Evolutionary conservation across 2,329 filamentous ascomycete species (phyloP).

Genomic region (Chrysoporthe cubensis): DNA sequence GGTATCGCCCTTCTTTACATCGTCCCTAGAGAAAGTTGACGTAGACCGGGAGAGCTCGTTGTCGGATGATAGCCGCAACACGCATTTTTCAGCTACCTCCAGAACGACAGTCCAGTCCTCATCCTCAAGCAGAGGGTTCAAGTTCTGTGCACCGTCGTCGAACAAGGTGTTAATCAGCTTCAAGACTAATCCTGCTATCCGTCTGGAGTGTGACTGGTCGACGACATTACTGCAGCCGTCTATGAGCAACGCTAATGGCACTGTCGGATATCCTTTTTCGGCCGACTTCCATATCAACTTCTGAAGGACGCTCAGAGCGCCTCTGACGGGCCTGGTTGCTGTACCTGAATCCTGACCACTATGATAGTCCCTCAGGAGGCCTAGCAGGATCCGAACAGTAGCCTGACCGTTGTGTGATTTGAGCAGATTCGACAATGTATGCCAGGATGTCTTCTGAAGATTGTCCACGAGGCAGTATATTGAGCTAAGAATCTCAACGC

Average conservation of each 20-base stretch:
- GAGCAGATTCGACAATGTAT: constrained; percentile 70
- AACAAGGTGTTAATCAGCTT: constrained; percentile 61
- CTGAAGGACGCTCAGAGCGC: constrained; percentile 64
- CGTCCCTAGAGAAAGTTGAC: constrained; percentile 32
- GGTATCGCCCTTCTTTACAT: constrained; percentile 40
- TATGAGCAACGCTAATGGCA: constrained; percentile 62
- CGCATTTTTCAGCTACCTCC: constrained; percentile 61
- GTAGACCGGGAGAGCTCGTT: constrained; percentile 8
- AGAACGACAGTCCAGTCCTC: constrained; percentile 69
- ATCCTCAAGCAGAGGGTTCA: constrained; percentile 62
- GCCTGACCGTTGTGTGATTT: constrained; percentile 74
- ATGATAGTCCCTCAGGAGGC: constrained; percentile 58
- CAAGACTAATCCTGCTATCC: constrained; percentile 51
- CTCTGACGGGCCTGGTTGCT: constrained; percentile 60
- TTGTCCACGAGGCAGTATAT: constrained; percentile 68
- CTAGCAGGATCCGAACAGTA: constrained; percentile 67
- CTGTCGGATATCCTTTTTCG: constrained; percentile 62
- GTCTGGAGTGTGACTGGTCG: constrained; percentile 46
- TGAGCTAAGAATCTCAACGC: constrained; percentile 72
- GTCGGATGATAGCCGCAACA: constrained; percentile 15
- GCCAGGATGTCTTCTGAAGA: constrained; percentile 69
- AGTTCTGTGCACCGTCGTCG: constrained; percentile 52
- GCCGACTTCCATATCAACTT: constrained; percentile 64
- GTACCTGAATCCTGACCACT: constrained; percentile 55
- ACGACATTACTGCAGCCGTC: constrained; percentile 60